Conservation (phyloP, 2,329 filamentous ascomycete species). For the Sporothrix mexicana region DNA sequence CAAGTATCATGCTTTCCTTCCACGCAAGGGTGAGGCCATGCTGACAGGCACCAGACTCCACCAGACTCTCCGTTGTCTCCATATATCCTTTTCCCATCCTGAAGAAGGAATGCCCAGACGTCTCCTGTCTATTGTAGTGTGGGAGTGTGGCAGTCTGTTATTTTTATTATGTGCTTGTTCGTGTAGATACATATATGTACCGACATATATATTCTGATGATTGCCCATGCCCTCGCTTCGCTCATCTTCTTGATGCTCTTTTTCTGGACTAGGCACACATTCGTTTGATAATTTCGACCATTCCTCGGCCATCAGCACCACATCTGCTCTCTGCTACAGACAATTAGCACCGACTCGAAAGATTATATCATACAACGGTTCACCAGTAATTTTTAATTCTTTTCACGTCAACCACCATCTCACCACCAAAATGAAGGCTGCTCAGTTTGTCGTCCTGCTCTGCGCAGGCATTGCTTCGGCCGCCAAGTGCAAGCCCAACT, state of each 20-base stretch:
- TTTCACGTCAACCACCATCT: not conserved
- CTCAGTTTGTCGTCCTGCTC: conserved; percentile 18
- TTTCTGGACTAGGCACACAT: conserved; percentile 12
- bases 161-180: no score
- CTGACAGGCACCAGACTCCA: not conserved
- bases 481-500: conserved; percentile 8
- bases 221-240: not conserved
- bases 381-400: not conserved
- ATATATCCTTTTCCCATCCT: conserved; percentile 14
- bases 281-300: conserved; percentile 15
- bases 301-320: not conserved
- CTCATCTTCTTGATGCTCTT: not conserved
- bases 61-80: not conserved
- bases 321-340: conserved; percentile 22
- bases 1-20: not conserved
- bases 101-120: not conserved
- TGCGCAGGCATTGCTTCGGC: conserved; percentile 18
- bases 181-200: conserved; percentile 5
- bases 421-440: conserved; percentile 9
- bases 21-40: not conserved
- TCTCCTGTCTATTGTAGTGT: no score
- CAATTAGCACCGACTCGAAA: conserved; percentile 21
- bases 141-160: no score
- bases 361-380: not conserved
- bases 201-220: conserved; percentile 3